Evolutionary conservation across 2,329 filamentous ascomycete genomes (phyloP), one percentile per base, ranked within the genome.

Genomic region (Huntiella moniliformis): DNA sequence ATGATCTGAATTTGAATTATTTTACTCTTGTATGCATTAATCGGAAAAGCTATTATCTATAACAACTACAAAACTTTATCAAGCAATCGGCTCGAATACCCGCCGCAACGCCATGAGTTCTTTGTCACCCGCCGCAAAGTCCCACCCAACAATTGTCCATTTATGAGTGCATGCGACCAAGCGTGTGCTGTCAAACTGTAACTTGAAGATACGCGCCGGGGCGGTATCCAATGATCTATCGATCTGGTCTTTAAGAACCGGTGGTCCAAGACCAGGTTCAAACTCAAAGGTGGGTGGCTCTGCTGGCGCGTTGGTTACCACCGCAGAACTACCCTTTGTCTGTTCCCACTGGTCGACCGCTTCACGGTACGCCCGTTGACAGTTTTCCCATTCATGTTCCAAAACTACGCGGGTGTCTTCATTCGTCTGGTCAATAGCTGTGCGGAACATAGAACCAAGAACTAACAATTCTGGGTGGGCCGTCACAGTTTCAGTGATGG

Each of bases 131-230:
- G 86, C 84, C 49, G 86, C 91, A 68, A 96, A 98, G 60, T 98
- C 91, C 91, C 91, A 98, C 0, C 87, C 91, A 0, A 96, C 85
- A 56, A 98, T 96, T 12, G 81, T 77, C 35, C 79, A 79, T 47
- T 91, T 85, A 60, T 96, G 87, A 52, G 82, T 91, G 58, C 88
- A 95, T 64, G 87, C 95, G 46, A 98, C 81, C 53, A 98, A 92
- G 54, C 87, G 78, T 16, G 86, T 74, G 1, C 86, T 83, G 58
- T 98, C 91, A 54, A 95, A 98, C 60, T 98, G 91, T 33, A 96
- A 68, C 62, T 98, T 98, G 67, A 96, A 98, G 3, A 98, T 82
- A 17, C 91, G 64, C 5, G 68, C 66, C 8, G 67, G 64, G 46
- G 64, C 67, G 31, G 64, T 61, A 51, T 73, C 70, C 34, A 61